These are phyloP conservation scores for Yarrowia sp. DNA, from an alignment of 805 yeast species.

Conservation along the genomic window DNA sequence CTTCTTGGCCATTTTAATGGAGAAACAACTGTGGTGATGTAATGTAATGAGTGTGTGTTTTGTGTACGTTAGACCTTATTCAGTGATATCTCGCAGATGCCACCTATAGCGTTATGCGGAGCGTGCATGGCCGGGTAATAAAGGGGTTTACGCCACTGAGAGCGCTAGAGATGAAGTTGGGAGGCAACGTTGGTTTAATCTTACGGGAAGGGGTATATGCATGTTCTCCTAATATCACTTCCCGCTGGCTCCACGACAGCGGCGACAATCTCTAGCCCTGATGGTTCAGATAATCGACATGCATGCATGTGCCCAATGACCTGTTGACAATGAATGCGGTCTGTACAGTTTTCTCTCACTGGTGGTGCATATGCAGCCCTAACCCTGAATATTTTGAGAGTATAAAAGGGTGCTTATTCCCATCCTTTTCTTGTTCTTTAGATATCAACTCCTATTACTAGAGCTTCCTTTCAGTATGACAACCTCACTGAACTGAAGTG, in stretches of 20 bases:
- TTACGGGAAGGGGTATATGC: background rate
- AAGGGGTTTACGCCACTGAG: background rate
- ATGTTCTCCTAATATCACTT: background rate
- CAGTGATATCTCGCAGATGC: slow-evolving; percentile 19
- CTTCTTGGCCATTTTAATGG: slow-evolving; percentile 8
- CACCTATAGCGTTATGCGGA: slow-evolving; percentile 22
- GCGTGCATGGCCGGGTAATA: slow-evolving; percentile 22
- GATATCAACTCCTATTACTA: slow-evolving; percentile 26
- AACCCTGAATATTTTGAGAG: background rate
- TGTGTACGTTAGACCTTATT: slow-evolving; percentile 9
- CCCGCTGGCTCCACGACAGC: background rate
- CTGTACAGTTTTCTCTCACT: background rate
- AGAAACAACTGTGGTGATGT: background rate
- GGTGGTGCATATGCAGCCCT: slow-evolving; percentile 2
- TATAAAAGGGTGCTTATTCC: background rate
- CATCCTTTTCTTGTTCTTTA: background rate
- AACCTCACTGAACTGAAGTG: slow-evolving; percentile 24
- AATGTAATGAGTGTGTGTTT: background rate
- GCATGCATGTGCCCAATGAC: slow-evolving; percentile 20
- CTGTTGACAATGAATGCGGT: slow-evolving; percentile 1
- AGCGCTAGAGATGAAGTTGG: background rate
- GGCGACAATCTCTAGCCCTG: background rate
- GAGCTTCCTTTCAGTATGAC: slow-evolving; percentile 22
- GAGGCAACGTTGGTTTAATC: background rate
- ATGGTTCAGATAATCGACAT: background rate